Evolutionary conservation across 345 rosid species (phyloP).

Genomic region (Eutrema heterophyllum): DNA sequence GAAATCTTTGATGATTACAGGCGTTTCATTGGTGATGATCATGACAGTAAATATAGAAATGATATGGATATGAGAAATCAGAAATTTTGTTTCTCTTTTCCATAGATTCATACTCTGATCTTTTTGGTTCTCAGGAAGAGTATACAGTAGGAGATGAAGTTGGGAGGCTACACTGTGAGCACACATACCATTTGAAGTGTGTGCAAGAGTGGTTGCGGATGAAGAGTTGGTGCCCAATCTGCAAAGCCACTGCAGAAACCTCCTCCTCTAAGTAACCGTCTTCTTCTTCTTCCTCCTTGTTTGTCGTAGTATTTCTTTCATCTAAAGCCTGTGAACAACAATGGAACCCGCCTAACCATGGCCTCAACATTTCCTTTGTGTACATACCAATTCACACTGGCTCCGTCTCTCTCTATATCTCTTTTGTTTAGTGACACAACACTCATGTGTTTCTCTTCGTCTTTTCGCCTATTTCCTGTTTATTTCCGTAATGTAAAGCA

Average conservation of each 20-base stretch:
- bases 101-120: neutral
- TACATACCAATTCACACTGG: slow-evolving; percentile 24
- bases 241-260: slow-evolving; percentile 63
- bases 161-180: slow-evolving; percentile 79
- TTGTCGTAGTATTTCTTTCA: neutral
- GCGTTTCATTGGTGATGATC: neutral
- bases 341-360: slow-evolving; percentile 8
- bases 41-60: neutral
- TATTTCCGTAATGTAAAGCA: neutral
- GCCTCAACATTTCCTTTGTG: slow-evolving; percentile 21
- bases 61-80: neutral
- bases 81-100: neutral
- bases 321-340: slow-evolving; percentile 20
- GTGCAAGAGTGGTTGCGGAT: slow-evolving; percentile 77
- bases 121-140: slow-evolving; percentile 64
- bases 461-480: neutral
- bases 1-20: neutral
- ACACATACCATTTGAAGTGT: slow-evolving; percentile 61
- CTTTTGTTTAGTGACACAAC: neutral
- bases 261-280: slow-evolving; percentile 30
- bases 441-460: slow-evolving; percentile 10
- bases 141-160: slow-evolving; percentile 66
- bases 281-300: slow-evolving; percentile 9
- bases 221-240: slow-evolving; percentile 96
- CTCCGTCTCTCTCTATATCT: neutral